Evolutionary conservation across 345 rosid genomes (phyloP).

Genomic region (Aquilaria sinensis): DNA sequence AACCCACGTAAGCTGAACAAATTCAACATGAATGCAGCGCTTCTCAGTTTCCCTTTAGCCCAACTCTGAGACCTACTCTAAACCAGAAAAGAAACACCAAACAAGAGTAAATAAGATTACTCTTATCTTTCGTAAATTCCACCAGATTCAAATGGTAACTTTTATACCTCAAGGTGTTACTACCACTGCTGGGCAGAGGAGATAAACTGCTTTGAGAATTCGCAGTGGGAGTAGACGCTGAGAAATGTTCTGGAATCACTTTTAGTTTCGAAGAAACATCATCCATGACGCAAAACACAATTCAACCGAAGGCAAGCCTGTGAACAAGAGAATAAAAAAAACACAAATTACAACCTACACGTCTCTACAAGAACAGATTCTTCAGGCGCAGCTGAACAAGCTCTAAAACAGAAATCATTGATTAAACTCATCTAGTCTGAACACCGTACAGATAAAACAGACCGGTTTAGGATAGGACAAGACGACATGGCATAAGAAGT

Average conservation of each 20-base stretch:
- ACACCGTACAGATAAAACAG: no score
- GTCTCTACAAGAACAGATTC: no score
- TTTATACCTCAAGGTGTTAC: slow-evolving; percentile 36
- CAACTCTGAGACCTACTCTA: slow-evolving; percentile 53
- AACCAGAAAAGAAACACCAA: slow-evolving; percentile 30
- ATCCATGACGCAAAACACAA: slow-evolving; percentile 53
- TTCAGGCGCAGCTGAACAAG: no score
- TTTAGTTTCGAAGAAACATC: slow-evolving; percentile 58
- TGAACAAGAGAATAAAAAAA: background rate
- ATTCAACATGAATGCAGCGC: slow-evolving; percentile 70
- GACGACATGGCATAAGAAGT: no score
- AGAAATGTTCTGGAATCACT: slow-evolving; percentile 65
- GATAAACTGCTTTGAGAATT: slow-evolving; percentile 35
- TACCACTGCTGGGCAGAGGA: slow-evolving; percentile 27
- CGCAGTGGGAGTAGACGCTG: slow-evolving; percentile 35
- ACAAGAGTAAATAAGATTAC: slow-evolving; percentile 16
- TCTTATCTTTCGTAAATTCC: no score
- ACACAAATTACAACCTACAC: no score
- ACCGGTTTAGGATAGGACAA: no score
- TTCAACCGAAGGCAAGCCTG: slow-evolving; percentile 9
- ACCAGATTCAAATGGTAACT: slow-evolving; percentile 3
- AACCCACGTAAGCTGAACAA: slow-evolving; percentile 62
- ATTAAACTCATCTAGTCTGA: no score
- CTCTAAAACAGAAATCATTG: no score
- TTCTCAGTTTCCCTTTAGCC: slow-evolving; percentile 40